Conservation (phyloP, 805 yeast genomes). For the Pichia ethanolica region DNA sequence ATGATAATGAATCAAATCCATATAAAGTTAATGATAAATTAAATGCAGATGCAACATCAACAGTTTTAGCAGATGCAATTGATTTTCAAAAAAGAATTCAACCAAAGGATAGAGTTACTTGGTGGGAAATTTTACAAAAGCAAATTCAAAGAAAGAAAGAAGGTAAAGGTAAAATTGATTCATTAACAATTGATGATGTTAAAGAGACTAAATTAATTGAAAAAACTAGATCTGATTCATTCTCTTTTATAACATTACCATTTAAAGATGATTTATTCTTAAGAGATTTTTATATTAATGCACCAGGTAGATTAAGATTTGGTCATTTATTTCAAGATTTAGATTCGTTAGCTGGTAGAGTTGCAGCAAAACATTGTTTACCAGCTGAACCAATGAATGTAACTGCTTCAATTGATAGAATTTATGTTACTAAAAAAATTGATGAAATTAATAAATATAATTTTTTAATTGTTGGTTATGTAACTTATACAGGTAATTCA, state of each 20-base stretch:
- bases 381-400: constrained; percentile 96
- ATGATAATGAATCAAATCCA: neutral
- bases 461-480: constrained; percentile 81
- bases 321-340: constrained; percentile 93
- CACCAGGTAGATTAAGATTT: constrained; percentile 84
- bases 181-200: constrained; percentile 65
- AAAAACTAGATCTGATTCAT: constrained; percentile 71
- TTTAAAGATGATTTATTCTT: constrained; percentile 78
- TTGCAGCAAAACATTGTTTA: constrained; percentile 86
- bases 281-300: constrained; percentile 81
- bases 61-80: constrained; percentile 51
- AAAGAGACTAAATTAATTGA: constrained; percentile 64
- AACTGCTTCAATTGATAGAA: constrained; percentile 90
- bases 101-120: constrained; percentile 49
- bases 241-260: constrained; percentile 62
- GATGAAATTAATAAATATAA: constrained; percentile 71
- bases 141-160: constrained; percentile 61
- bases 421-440: constrained; percentile 76
- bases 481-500: constrained; percentile 90
- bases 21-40: constrained; percentile 21
- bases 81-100: constrained; percentile 41
- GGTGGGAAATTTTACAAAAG: constrained; percentile 80
- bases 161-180: constrained; percentile 59
- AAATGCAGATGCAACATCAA: constrained; percentile 65
- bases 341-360: constrained; percentile 90